These are phyloP conservation scores for Phragmites australis DNA, from an alignment of 176 grass and related monocot genomes.

Conservation along the genomic window DNA sequence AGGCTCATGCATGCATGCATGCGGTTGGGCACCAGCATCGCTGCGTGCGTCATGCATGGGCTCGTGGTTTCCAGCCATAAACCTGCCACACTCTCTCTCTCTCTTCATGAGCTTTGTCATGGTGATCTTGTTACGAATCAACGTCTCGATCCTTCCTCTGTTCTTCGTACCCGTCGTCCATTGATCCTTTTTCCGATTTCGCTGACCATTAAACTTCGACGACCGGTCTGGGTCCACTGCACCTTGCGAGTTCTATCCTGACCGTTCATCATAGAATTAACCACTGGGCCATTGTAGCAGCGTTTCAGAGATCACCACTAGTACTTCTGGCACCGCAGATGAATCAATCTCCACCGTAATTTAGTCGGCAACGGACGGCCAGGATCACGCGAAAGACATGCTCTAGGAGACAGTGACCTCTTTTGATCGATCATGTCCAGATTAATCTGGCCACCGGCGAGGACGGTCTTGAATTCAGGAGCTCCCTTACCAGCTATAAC, in stretches of 20 bases:
- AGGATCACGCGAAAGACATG: too few species aligned
- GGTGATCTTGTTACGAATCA: background rate
- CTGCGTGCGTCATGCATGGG: conserved; percentile 19
- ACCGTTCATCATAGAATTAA: background rate
- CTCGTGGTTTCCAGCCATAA: conserved; percentile 18
- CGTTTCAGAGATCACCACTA: background rate
- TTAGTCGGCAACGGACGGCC: too few species aligned
- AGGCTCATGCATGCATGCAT: too few species aligned
- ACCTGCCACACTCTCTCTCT: background rate
- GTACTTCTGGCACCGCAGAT: too few species aligned
- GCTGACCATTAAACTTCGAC: too few species aligned
- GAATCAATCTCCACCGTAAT: too few species aligned
- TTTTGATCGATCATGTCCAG: background rate
- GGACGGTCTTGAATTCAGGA: background rate
- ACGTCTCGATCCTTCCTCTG: background rate
- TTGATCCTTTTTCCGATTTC: too few species aligned
- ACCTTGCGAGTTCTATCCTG: background rate
- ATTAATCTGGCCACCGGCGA: background rate
- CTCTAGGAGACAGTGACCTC: too few species aligned
- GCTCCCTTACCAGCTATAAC: too few species aligned
- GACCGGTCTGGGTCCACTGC: background rate
- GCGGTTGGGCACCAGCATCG: background rate
- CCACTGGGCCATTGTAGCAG: background rate
- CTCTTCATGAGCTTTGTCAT: background rate
- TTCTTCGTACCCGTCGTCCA: background rate